Evolutionary conservation across 2,329 filamentous ascomycete genomes (phyloP), one percentile per base, ranked within the genome.

Genomic region (Xylariaceae sp.): DNA sequence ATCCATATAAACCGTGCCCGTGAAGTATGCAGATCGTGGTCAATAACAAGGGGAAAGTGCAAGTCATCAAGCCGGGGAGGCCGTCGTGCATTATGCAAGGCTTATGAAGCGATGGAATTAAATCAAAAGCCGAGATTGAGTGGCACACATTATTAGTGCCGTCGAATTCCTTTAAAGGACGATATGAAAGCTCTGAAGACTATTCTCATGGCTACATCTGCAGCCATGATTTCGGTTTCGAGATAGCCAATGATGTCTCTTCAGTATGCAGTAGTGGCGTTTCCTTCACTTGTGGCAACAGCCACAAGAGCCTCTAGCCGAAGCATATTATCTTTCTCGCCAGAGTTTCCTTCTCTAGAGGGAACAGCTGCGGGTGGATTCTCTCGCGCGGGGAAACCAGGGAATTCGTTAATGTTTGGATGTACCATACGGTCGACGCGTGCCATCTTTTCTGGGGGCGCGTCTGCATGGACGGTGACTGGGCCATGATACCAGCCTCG

Each of bases 401-500:
- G 61, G 44, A 78, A 78, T 3, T 65, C 68, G 24, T 54, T 70
- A 33, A 78, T 65, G 49, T 80, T 80, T 3, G 77, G 77, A 42
- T 80, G 76, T 4, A 77, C 66, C 60, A 80, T 78, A 13, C 75
- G 71, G 31, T 79, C 75, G 3, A 78, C 73, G 34, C 72, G 72
- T 2, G 69, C 64, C 22, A 61, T 59, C 24, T 62, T 60, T 42
- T 69, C 67, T 15, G 65, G 63, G 12, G 59, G 63, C 8, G 58
- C 61, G 26, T 67, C 62, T 9, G 60, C 55, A 28, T 67, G 64
- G 3, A 62, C 55, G 1, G 63, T 57, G 11, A 64, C 57, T 0
- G 73, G 72, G 1, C 73, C 73, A 31, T 87, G 79, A 53, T 88
- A 88, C 84, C 85, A 89, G 1, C 75, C 85, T 44, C 83, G 81